Evolutionary conservation across 2,329 filamentous ascomycete species (phyloP).

Genomic region (Fusarium bactridioides): DNA sequence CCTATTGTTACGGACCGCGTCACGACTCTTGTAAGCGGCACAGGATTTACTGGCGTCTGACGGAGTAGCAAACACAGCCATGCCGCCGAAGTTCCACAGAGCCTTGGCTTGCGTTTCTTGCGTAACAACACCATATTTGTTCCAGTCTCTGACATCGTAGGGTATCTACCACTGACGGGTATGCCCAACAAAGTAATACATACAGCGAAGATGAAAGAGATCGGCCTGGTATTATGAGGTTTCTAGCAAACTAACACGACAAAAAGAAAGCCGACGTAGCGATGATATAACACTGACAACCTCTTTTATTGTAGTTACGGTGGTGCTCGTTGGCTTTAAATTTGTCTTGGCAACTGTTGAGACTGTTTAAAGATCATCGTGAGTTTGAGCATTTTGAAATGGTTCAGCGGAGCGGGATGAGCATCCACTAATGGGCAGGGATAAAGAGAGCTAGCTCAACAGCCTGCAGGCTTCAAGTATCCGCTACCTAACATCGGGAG

Average conservation of each 20-base stretch:
- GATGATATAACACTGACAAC: neutral
- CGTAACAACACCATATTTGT: slow-evolving; percentile 32
- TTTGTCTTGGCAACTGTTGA: slow-evolving; percentile 33
- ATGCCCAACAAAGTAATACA: neutral
- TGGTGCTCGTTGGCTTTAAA: slow-evolving; percentile 2
- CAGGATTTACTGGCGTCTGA: slow-evolving; percentile 19
- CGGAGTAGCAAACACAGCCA: slow-evolving; percentile 16
- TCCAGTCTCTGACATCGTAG: slow-evolving; percentile 23
- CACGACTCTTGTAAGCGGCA: slow-evolving; percentile 8
- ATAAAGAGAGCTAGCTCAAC: slow-evolving; percentile 26
- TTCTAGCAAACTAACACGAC: slow-evolving; percentile 14
- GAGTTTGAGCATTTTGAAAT: slow-evolving; percentile 32
- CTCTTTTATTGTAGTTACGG: slow-evolving; percentile 17
- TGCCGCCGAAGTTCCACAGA: slow-evolving; percentile 27
- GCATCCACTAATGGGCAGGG: slow-evolving; percentile 28
- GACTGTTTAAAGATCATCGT: slow-evolving; percentile 38
- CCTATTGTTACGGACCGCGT: neutral
- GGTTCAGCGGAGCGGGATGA: slow-evolving; percentile 38
- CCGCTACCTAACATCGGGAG: slow-evolving; percentile 28
- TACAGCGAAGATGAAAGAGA: neutral
- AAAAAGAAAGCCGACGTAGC: neutral
- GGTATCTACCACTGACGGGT: neutral
- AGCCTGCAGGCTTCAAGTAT: slow-evolving; percentile 24
- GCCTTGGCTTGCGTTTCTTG: slow-evolving; percentile 25
- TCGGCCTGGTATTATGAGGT: neutral